Evolutionary conservation across 2,329 filamentous ascomycete species (phyloP).

Genomic region (Alternaria sp.): DNA sequence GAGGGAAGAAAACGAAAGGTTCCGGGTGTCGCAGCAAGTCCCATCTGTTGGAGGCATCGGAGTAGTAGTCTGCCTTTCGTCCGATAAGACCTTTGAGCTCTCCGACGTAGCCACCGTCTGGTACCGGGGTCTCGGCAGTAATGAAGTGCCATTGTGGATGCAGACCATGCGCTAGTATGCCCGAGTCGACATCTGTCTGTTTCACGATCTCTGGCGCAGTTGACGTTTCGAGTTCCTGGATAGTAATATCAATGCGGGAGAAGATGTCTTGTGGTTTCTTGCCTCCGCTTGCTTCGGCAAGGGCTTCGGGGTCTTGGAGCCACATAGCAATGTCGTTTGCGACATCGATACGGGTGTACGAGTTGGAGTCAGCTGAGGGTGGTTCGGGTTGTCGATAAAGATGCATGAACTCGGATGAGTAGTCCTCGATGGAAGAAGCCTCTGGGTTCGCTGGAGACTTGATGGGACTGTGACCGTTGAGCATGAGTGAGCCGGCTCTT

Average conservation of each 20-base stretch:
- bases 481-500: constrained; percentile 65
- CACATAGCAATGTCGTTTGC: constrained; percentile 79
- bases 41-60: constrained; percentile 59
- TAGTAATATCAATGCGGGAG: constrained; percentile 63
- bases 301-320: constrained; percentile 75
- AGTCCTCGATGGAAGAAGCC: constrained; percentile 71
- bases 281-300: constrained; percentile 73
- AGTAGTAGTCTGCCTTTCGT: constrained; percentile 58
- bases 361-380: constrained; percentile 71
- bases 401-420: constrained; percentile 77
- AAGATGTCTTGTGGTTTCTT: constrained; percentile 73
- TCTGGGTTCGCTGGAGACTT: constrained; percentile 75
- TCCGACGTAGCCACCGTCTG: constrained; percentile 65
- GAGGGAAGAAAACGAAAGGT: constrained; percentile 73
- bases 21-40: constrained; percentile 59
- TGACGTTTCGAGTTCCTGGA: constrained; percentile 62
- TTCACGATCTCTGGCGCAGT: constrained; percentile 62
- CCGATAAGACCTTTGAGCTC: constrained; percentile 72
- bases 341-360: constrained; percentile 77
- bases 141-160: constrained; percentile 76
- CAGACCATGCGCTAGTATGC: constrained; percentile 61
- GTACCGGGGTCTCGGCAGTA: constrained; percentile 62
- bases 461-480: constrained; percentile 75
- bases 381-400: constrained; percentile 71
- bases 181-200: constrained; percentile 61